These are phyloP conservation scores for Bacidia rubella DNA, from an alignment of 495 filamentous ascomycete genomes.

Conservation along the genomic window DNA sequence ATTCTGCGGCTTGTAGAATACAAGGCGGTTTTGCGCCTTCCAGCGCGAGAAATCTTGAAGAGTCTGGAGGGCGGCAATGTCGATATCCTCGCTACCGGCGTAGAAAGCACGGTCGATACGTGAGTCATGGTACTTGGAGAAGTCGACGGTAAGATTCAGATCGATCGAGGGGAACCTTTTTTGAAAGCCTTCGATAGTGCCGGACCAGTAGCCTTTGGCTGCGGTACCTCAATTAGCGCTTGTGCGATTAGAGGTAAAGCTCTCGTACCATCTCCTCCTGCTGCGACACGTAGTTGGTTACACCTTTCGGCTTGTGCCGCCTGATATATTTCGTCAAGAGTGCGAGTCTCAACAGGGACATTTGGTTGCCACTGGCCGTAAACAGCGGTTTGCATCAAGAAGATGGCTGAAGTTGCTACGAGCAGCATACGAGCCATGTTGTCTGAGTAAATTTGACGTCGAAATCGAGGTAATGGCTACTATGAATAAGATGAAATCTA, in stretches of 20 bases:
- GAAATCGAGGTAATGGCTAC: conserved; percentile 1
- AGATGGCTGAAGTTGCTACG: conserved; percentile 1
- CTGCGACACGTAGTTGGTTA: conserved; percentile 5
- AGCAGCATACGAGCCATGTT: conserved; percentile 2
- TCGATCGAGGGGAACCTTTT: conserved; percentile 23
- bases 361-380: conserved; percentile 4
- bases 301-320: conserved; percentile 24
- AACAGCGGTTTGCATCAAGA: conserved; percentile 2
- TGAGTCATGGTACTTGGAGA: conserved; percentile 27
- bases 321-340: conserved; percentile 25
- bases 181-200: conserved; percentile 6
- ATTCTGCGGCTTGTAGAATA: conserved; percentile 21
- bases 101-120: conserved; percentile 23
- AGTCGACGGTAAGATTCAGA: conserved; percentile 26
- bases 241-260: conserved; percentile 3
- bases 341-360: conserved; percentile 21
- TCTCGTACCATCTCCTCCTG: conserved; percentile 6
- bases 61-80: conserved; percentile 24
- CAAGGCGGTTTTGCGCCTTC: conserved; percentile 22
- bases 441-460: neutral
- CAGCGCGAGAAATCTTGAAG: conserved; percentile 27
- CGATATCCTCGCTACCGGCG: conserved; percentile 19
- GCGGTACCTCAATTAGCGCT: neutral
- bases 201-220: conserved; percentile 7
- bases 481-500: conserved; percentile 1